Evolutionary conservation across 805 yeast genomes (phyloP).

Genomic region (Lipomyces yamadae): DNA sequence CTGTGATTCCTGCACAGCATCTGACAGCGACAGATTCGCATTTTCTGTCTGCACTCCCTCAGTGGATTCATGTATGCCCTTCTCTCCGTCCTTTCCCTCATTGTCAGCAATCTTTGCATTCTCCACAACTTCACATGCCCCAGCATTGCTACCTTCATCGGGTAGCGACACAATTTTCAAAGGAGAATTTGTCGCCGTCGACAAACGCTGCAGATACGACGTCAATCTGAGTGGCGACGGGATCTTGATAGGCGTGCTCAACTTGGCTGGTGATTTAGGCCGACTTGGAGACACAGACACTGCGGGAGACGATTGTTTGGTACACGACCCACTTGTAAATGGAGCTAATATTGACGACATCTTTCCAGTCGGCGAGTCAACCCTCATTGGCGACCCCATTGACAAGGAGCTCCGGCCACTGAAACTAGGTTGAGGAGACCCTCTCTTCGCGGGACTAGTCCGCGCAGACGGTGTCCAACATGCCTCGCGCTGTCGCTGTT

Average conservation of each 20-base stretch:
- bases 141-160: not conserved
- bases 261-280: not conserved
- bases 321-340: constrained; percentile 13
- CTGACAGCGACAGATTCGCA: not conserved
- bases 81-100: not conserved
- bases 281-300: not conserved
- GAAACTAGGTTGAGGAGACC: not conserved
- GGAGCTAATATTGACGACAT: constrained; percentile 6
- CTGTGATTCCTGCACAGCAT: not conserved
- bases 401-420: not conserved
- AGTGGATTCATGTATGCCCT: not conserved
- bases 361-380: not conserved
- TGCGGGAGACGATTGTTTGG: constrained; percentile 10
- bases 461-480: constrained; percentile 23
- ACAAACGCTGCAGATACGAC: not conserved
- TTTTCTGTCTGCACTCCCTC: not conserved
- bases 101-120: not conserved
- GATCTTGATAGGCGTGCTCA: constrained; percentile 1
- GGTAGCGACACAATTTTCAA: not conserved
- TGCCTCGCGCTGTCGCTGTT: constrained; percentile 21
- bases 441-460: constrained; percentile 1
- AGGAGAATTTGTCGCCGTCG: not conserved
- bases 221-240: not conserved
- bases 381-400: not conserved
- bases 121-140: not conserved